A percentile compares a stretch with the other conserved stretches of the same genome.
Conservation (phyloP, 2,329 filamentous ascomycete genomes). For the Curvularia eragrostidis region DNA sequence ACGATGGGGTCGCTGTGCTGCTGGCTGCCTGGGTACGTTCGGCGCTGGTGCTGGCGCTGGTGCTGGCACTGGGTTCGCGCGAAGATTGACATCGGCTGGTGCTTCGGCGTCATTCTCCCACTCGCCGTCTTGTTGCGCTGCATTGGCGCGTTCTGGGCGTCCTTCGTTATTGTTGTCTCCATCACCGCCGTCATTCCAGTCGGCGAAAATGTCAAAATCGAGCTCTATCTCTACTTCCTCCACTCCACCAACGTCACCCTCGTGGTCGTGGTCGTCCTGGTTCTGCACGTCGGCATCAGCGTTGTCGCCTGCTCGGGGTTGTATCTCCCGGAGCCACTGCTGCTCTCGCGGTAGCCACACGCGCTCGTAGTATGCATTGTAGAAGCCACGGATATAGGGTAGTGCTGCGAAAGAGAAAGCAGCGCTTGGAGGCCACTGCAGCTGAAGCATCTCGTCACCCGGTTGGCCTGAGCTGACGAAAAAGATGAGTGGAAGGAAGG, state of each 20-base stretch:
- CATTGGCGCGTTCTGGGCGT: conserved; percentile 31
- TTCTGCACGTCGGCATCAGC: conserved; percentile 22
- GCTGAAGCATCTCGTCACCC: conserved; percentile 54
- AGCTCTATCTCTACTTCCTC: conserved; percentile 56
- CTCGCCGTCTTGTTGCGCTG: conserved; percentile 26
- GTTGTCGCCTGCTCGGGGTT: conserved; percentile 58
- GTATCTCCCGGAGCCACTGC: conserved; percentile 68
- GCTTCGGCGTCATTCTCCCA: conserved; percentile 19
- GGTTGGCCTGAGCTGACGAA: conserved; percentile 61
- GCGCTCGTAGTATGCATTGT: conserved; percentile 67
- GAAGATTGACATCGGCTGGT: conserved; percentile 12
- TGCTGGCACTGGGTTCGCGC: conserved; percentile 38
- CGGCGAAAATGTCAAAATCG: conserved; percentile 54
- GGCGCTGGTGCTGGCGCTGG: conserved; percentile 44
- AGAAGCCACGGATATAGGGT: conserved; percentile 69
- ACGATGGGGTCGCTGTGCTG: conserved; percentile 33
- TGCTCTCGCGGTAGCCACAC: conserved; percentile 65
- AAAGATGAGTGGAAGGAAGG: conserved; percentile 68
- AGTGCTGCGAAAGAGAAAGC: conserved; percentile 70
- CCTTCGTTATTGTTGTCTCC: conserved; percentile 50
- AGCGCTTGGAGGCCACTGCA: conserved; percentile 71
- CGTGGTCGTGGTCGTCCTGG: conserved; percentile 34
- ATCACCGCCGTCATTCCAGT: conserved; percentile 48
- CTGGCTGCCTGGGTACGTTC: conserved; percentile 32
- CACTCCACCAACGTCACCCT: conserved; percentile 54